phyloP scores from a whole-genome alignment of 805 yeast genomes.

The Metschnikowia shivogae region DNA sequence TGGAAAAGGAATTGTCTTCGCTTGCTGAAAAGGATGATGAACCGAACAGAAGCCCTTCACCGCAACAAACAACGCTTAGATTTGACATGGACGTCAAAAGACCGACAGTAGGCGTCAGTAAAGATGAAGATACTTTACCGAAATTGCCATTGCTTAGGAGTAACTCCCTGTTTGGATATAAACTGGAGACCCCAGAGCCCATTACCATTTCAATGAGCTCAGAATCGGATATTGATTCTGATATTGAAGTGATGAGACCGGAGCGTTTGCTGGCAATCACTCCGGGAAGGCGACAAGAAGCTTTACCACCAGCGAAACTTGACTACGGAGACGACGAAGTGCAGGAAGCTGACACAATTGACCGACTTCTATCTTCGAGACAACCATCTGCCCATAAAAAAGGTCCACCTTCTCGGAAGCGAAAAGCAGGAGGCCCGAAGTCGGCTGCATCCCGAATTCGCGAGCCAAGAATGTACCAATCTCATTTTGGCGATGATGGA shows the following conservation, averaged over 20 bases:
- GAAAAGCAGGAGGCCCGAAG: not conserved
- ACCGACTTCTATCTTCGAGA: conserved; percentile 8
- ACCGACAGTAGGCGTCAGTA: too few species aligned
- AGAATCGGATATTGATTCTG: conserved; percentile 7
- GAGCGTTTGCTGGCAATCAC: conserved; percentile 1
- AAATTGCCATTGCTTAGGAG: not conserved
- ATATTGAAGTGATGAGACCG: not conserved
- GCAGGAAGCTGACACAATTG: conserved; percentile 10
- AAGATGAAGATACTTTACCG: not conserved
- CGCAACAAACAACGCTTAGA: not conserved
- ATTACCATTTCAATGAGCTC: conserved; percentile 3
- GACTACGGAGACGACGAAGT: conserved; percentile 2
- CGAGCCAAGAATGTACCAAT: not conserved
- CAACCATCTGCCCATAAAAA: not conserved
- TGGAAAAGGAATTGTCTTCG: conserved; percentile 8
- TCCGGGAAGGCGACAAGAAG: not conserved
- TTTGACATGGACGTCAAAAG: not conserved
- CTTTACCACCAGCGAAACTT: not conserved
- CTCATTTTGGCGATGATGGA: not conserved
- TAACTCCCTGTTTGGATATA: conserved; percentile 6
- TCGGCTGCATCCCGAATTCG: not conserved
- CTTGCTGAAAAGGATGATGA: not conserved
- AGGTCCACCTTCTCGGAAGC: not conserved
- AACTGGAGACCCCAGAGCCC: conserved; percentile 8
- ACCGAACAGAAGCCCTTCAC: not conserved